phyloP scores from a whole-genome alignment of 1,284 basidiomycete species.

The Ustilago sp. region DNA sequence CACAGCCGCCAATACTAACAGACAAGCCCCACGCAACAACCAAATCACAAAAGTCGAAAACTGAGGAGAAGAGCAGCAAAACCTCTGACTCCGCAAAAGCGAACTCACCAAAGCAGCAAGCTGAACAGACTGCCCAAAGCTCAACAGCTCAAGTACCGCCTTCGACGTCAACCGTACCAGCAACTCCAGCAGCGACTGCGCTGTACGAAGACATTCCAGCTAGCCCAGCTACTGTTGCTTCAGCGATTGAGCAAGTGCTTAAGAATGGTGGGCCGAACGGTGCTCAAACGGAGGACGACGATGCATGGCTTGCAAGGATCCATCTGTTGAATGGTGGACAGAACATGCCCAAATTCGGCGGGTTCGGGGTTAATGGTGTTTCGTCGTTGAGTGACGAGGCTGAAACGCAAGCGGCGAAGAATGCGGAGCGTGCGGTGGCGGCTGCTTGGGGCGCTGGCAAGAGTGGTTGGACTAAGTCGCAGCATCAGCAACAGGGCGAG shows the following conservation, averaged over 20 bases:
- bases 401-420: constrained; percentile 36
- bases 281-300: constrained; percentile 47
- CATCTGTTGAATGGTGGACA: constrained; percentile 64
- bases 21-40: not conserved
- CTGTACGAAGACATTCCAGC: constrained; percentile 34
- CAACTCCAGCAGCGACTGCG: not conserved
- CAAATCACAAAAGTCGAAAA: not conserved
- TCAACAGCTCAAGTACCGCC: constrained; percentile 16
- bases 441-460: constrained; percentile 53
- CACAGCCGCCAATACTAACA: not conserved
- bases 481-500: constrained; percentile 18
- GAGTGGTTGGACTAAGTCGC: constrained; percentile 45
- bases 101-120: not conserved
- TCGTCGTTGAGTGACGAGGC: constrained; percentile 32
- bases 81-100: not conserved
- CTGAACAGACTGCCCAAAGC: constrained; percentile 5
- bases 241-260: constrained; percentile 45
- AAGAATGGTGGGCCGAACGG: constrained; percentile 34
- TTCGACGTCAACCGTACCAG: constrained; percentile 1
- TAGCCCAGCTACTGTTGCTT: constrained; percentile 47
- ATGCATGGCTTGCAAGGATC: constrained; percentile 63
- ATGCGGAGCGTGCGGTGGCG: constrained; percentile 50
- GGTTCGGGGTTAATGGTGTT: constrained; percentile 32
- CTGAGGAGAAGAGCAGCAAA: not conserved
- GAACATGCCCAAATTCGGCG: constrained; percentile 50